phyloP scores from a whole-genome alignment of 768 basidiomycete species.

The Boletus huronensis region DNA sequence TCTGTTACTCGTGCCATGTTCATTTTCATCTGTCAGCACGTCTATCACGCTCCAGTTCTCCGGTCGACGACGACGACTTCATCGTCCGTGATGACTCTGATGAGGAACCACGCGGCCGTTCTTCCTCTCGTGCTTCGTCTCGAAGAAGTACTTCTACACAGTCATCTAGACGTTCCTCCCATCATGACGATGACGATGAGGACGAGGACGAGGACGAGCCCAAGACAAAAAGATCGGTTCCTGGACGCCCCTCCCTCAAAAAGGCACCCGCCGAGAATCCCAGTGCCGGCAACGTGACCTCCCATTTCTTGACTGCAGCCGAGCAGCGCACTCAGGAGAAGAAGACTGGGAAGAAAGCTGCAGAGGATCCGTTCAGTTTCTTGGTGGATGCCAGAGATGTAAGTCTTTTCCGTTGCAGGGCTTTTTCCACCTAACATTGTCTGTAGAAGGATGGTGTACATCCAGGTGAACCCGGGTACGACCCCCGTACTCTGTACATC shows the following conservation, averaged over 20 bases:
- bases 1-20: constrained; percentile 2
- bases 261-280: constrained; percentile 28
- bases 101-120: constrained; percentile 45
- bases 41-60: constrained; percentile 37
- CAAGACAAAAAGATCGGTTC: constrained; percentile 37
- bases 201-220: constrained; percentile 32
- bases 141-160: constrained; percentile 32
- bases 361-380: constrained; percentile 77
- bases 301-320: constrained; percentile 75
- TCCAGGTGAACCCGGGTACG: constrained; percentile 83
- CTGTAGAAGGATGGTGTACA: constrained; percentile 72
- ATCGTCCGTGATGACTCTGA: constrained; percentile 66
- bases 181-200: constrained; percentile 38
- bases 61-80: constrained; percentile 69
- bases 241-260: constrained; percentile 31
- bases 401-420: constrained; percentile 14
- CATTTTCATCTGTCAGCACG: constrained; percentile 32
- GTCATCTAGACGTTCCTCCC: constrained; percentile 35
- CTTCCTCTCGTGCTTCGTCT: constrained; percentile 52
- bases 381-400: constrained; percentile 71
- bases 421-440: not conserved
- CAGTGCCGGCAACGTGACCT: constrained; percentile 30
- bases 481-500: constrained; percentile 83
- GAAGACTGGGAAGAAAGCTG: constrained; percentile 78
- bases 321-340: constrained; percentile 71